A percentile compares a stretch with the other conserved stretches of the same genome.
phyloP scores from a whole-genome alignment of 163 green algal species.

The Chlorella variabilis region DNA sequence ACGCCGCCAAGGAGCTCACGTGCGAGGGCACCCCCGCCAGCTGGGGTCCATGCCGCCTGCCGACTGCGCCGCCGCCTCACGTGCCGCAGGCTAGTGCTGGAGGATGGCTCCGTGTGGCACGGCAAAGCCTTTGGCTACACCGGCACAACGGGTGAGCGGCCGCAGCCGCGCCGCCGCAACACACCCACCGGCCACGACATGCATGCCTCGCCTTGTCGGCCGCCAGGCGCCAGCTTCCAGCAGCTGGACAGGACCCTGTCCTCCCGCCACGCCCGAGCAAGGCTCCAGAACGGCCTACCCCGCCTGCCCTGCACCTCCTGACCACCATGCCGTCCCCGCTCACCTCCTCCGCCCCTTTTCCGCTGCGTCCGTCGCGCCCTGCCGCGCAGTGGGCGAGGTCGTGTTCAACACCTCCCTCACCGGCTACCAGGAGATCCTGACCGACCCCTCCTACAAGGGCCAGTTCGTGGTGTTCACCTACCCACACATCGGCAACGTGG shows the following conservation, averaged over 20 bases:
- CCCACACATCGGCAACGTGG: slow-evolving; percentile 98
- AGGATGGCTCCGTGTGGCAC: slow-evolving; percentile 93
- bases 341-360: no score
- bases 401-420: slow-evolving; percentile 99
- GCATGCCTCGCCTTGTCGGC: no score
- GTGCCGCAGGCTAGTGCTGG: slow-evolving; percentile 84
- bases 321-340: no score
- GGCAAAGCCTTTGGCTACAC: slow-evolving; percentile 89
- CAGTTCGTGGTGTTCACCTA: slow-evolving; percentile 99
- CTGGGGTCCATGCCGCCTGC: background rate
- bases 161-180: background rate
- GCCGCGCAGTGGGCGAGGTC: slow-evolving; percentile 76
- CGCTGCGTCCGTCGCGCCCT: no score
- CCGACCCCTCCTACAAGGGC: slow-evolving; percentile 97
- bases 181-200: no score
- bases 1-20: background rate
- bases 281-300: no score
- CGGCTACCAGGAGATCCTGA: slow-evolving; percentile 97
- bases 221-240: no score
- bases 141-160: slow-evolving; percentile 80
- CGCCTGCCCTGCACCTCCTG: no score
- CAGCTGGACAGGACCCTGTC: no score
- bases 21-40: background rate
- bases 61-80: no score
- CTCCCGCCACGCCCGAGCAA: no score